phyloP scores from a whole-genome alignment of 768 basidiomycete species.

The Hygrophorus pudorinus region DNA sequence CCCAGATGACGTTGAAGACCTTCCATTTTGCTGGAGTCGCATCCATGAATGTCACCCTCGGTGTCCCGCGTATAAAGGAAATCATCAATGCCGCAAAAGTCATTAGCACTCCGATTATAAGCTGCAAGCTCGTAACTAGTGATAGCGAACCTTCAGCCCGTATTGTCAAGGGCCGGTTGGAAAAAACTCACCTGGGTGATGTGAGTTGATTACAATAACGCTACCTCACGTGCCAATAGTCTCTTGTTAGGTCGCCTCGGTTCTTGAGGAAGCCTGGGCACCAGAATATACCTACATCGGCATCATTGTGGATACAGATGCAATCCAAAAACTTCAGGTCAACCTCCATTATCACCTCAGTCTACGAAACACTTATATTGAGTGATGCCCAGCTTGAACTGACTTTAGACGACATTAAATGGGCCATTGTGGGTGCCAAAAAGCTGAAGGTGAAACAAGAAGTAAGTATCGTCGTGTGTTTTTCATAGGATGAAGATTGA shows the following conservation, averaged over 20 bases:
- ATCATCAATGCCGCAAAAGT: conserved; percentile 98
- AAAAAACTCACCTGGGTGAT: conserved; percentile 91
- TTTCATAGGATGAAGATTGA: neutral
- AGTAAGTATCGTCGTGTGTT: conserved; percentile 25
- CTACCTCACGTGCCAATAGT: neutral
- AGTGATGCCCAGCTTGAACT: conserved; percentile 63
- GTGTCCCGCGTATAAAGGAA: conserved; percentile 99
- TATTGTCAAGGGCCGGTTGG: conserved; percentile 92
- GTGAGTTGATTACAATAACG: conserved; percentile 31
- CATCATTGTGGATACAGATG: conserved; percentile 82
- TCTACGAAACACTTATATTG: neutral
- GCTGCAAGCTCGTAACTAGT: conserved; percentile 80
- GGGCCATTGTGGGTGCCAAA: conserved; percentile 76
- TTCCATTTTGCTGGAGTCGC: conserved; percentile 99
- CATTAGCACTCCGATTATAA: conserved; percentile 98
- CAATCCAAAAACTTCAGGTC: conserved; percentile 84
- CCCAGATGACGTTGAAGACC: conserved; percentile 99
- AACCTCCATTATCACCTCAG: conserved; percentile 4
- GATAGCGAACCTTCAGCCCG: conserved; percentile 91
- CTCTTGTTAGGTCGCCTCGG: conserved; percentile 62
- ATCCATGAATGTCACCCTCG: conserved; percentile 98
- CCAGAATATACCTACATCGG: conserved; percentile 89
- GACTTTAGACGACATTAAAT: conserved; percentile 86
- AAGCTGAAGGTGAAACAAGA: conserved; percentile 92
- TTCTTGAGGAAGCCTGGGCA: conserved; percentile 95